Conservation (phyloP, 2,329 filamentous ascomycete genomes). For the Hypoxylon sp. region DNA sequence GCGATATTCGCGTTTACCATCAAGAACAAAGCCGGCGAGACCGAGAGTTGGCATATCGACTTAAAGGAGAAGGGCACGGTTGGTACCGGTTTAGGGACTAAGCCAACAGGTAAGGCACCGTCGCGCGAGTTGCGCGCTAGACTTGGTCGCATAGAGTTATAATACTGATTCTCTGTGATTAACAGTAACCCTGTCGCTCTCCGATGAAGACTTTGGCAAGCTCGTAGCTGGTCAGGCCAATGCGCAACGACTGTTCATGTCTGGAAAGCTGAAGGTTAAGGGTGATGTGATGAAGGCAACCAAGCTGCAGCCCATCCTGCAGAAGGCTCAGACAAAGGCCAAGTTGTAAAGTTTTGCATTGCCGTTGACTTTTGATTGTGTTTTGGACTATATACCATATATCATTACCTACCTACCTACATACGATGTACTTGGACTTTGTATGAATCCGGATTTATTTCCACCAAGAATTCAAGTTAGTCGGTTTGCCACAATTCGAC, state of each 20-base stretch:
- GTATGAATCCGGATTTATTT: too few relatives aligned
- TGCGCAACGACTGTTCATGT: slow-evolving; percentile 95
- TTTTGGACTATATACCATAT: too few relatives aligned
- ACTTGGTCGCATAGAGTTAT: background rate
- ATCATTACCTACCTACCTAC: too few relatives aligned
- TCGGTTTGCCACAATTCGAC: too few relatives aligned
- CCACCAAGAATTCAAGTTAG: too few relatives aligned
- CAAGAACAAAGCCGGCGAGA: slow-evolving; percentile 84
- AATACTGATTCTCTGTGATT: slow-evolving; percentile 9
- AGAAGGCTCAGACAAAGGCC: slow-evolving; percentile 84
- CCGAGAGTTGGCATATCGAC: slow-evolving; percentile 92
- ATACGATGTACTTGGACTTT: too few relatives aligned
- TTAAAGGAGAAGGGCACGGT: slow-evolving; percentile 90
- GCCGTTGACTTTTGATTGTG: background rate
- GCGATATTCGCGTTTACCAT: slow-evolving; percentile 91
- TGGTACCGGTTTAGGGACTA: slow-evolving; percentile 77
- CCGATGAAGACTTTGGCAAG: slow-evolving; percentile 85
- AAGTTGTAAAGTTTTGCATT: slow-evolving; percentile 70
- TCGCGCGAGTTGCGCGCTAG: background rate
- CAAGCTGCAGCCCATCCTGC: slow-evolving; percentile 91
- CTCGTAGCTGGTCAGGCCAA: slow-evolving; percentile 89
- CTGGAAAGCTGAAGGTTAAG: slow-evolving; percentile 98
- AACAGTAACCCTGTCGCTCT: slow-evolving; percentile 83
- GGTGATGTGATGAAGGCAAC: slow-evolving; percentile 99
- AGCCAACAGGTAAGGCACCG: slow-evolving; percentile 75